Conservation (phyloP, 1,284 basidiomycete genomes). For the Ustilago cynodontis region DNA sequence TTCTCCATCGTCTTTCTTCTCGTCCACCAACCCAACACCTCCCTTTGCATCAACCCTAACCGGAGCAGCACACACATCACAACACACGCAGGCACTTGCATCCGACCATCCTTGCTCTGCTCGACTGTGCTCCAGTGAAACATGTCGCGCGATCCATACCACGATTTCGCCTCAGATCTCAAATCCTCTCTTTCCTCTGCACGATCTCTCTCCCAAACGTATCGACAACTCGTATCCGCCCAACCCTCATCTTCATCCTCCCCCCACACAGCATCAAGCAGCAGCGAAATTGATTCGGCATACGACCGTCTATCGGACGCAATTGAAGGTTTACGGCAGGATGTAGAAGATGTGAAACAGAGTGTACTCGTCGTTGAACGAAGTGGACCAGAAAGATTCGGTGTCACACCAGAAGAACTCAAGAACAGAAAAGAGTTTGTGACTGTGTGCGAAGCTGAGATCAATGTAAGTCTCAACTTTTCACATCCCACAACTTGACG, state of each 20-base stretch:
- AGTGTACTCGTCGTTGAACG: conserved; percentile 62
- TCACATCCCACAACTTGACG: no score
- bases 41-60: neutral
- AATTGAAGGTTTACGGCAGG: conserved; percentile 59
- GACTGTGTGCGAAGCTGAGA: conserved; percentile 49
- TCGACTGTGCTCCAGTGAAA: no score
- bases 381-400: conserved; percentile 64
- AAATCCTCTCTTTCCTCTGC: conserved; percentile 52
- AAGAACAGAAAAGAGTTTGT: conserved; percentile 53
- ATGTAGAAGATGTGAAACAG: conserved; percentile 64
- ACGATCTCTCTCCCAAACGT: conserved; percentile 45
- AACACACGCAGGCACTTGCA: no score
- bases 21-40: neutral
- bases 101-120: no score
- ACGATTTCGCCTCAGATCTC: conserved; percentile 66
- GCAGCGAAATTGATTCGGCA: conserved; percentile 32
- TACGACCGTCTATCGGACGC: conserved; percentile 54
- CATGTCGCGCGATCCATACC: conserved; percentile 67
- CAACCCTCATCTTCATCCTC: conserved; percentile 15
- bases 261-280: neutral
- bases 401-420: conserved; percentile 56
- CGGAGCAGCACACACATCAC: no score
- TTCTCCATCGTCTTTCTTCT: conserved; percentile 1
- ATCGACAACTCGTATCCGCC: conserved; percentile 30
- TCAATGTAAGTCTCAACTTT: conserved; percentile 38